Conservation (phyloP, 495 filamentous ascomycete genomes). For the Trichoderma orchidacearum region DNA sequence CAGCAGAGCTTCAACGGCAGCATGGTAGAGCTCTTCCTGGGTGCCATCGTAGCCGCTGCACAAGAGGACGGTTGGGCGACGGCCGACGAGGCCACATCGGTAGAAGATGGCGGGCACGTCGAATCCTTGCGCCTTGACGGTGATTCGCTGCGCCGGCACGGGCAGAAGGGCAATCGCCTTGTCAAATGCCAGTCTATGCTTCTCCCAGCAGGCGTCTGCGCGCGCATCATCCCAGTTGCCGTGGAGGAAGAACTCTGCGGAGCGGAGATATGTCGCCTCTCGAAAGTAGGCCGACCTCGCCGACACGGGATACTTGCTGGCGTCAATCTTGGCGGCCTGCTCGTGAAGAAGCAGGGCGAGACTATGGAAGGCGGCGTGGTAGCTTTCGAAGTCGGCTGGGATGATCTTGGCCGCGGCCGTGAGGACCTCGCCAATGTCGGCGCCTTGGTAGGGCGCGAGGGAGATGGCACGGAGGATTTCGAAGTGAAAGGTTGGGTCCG, state of each 20-base stretch:
- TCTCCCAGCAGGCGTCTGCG: slow-evolving; percentile 48
- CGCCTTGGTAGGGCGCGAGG: slow-evolving; percentile 13
- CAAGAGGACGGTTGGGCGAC: slow-evolving; percentile 22
- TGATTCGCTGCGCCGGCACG: slow-evolving; percentile 21
- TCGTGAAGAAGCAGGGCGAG: slow-evolving; percentile 14
- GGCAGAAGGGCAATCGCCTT: slow-evolving; percentile 32
- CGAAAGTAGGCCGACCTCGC: slow-evolving; percentile 20
- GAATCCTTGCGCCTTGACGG: slow-evolving; percentile 17
- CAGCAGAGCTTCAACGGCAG: slow-evolving; percentile 15
- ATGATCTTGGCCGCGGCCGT: slow-evolving; percentile 16
- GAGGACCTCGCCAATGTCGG: slow-evolving; percentile 25
- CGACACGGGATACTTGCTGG: slow-evolving; percentile 12
- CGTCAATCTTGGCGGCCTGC: slow-evolving; percentile 2
- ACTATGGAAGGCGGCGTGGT: slow-evolving; percentile 14
- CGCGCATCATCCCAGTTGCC: slow-evolving; percentile 20
- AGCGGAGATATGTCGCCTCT: slow-evolving; percentile 28
- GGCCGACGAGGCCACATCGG: neutral
- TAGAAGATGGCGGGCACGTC: slow-evolving; percentile 18
- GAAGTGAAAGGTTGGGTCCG: slow-evolving; percentile 18
- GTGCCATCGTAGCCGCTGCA: slow-evolving; percentile 27
- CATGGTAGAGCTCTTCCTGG: slow-evolving; percentile 31
- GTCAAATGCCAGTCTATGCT: slow-evolving; percentile 52
- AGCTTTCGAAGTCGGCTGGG: slow-evolving; percentile 22
- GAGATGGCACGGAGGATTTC: slow-evolving; percentile 17
- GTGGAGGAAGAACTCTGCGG: slow-evolving; percentile 30